phyloP scores from a whole-genome alignment of 208 protist genomes.

The Phytomonas sp. region DNA sequence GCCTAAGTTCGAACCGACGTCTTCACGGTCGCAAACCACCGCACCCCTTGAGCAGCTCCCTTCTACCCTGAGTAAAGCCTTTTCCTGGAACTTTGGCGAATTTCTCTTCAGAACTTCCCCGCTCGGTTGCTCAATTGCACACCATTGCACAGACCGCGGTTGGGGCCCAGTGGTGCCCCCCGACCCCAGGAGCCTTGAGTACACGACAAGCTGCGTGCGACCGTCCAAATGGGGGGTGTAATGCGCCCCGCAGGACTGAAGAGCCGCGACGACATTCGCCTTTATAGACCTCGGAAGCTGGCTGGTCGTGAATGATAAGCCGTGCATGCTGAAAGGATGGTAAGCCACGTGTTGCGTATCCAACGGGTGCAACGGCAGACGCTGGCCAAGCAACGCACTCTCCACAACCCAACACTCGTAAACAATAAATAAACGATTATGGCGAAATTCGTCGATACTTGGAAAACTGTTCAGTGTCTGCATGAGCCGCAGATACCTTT shows the following conservation, averaged over 20 bases:
- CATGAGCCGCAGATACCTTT: constrained; percentile 5
- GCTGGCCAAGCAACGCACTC: constrained; percentile 15
- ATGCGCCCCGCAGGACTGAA: constrained; percentile 58
- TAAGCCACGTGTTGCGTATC: constrained; percentile 24
- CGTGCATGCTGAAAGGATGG: constrained; percentile 40
- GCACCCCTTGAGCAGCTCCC: not conserved
- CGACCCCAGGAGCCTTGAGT: constrained; percentile 11
- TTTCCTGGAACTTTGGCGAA: not conserved
- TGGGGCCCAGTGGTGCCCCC: not conserved
- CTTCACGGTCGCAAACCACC: not conserved
- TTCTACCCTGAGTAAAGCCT: not conserved
- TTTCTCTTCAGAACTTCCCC: not conserved
- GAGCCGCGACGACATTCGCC: constrained; percentile 44
- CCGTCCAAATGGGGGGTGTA: constrained; percentile 54
- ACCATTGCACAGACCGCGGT: not conserved
- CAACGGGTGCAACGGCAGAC: constrained; percentile 11
- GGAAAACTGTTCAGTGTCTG: constrained; percentile 3
- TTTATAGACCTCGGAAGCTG: constrained; percentile 35
- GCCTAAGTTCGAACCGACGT: not conserved
- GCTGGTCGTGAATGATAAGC: constrained; percentile 62
- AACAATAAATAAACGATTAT: constrained; percentile 35
- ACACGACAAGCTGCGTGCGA: constrained; percentile 43
- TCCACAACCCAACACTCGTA: constrained; percentile 45
- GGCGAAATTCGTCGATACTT: constrained; percentile 19
- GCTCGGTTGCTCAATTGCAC: not conserved